A percentile compares a stretch with the other conserved stretches of the same genome.
Conservation (phyloP, 2,329 filamentous ascomycete genomes). For the Fusarium denticulatum region DNA sequence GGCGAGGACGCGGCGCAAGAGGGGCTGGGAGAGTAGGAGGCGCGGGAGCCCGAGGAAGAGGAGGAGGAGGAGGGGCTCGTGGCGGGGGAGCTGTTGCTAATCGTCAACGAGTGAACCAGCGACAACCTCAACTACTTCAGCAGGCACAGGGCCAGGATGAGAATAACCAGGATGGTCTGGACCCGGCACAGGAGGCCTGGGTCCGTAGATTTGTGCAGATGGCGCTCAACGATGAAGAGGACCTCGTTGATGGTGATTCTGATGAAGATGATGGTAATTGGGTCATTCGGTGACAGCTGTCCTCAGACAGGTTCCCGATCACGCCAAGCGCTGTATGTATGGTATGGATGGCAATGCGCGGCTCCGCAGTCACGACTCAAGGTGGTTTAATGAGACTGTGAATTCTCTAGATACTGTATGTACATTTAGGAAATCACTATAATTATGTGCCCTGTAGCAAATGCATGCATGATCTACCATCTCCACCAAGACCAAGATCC, state of each 20-base stretch:
- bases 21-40: conserved; percentile 29
- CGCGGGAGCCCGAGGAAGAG: conserved; percentile 27
- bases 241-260: conserved; percentile 57
- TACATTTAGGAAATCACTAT: neutral
- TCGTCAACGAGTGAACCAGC: conserved; percentile 37
- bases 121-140: conserved; percentile 31
- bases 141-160: conserved; percentile 40
- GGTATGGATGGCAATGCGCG: neutral
- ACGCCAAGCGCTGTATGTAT: neutral
- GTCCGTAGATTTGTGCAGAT: conserved; percentile 64
- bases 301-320: neutral
- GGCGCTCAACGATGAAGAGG: conserved; percentile 63
- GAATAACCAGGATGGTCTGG: conserved; percentile 49
- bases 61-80: conserved; percentile 32
- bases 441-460: conserved; percentile 15
- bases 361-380: conserved; percentile 12
- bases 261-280: conserved; percentile 47
- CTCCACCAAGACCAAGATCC: conserved; percentile 15
- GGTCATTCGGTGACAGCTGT: conserved; percentile 37
- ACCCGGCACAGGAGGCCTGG: conserved; percentile 62
- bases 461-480: conserved; percentile 27
- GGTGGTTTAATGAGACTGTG: conserved; percentile 2
- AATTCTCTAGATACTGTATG: neutral
- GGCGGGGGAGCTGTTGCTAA: conserved; percentile 37
- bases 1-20: conserved; percentile 38